Percentiles rank a stretch among this genome's conserved stretches.
phyloP scores from a whole-genome alignment of 2,329 filamentous ascomycete genomes.

The Fusarium mundagurra region DNA sequence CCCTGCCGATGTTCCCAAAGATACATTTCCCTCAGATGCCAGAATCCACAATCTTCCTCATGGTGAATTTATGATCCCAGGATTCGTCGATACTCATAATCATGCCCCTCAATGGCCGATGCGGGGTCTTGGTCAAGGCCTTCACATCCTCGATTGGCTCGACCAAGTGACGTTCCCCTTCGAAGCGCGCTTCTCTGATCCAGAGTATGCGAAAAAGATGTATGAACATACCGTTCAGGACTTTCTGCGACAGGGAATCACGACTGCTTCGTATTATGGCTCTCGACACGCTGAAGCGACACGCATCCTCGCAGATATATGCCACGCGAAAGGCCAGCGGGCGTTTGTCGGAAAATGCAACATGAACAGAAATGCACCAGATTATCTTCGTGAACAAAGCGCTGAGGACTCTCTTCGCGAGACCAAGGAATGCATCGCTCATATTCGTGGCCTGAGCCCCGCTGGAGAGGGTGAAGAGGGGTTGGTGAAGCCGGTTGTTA shows the following conservation, averaged over 20 bases:
- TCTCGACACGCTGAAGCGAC: conserved; percentile 16
- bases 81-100: conserved; percentile 74
- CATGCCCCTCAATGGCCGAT: conserved; percentile 69
- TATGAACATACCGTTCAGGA: conserved; percentile 10
- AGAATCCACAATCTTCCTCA: fast-evolving
- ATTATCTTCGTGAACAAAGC: background rate
- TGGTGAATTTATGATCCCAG: conserved; percentile 54
- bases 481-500: conserved; percentile 5
- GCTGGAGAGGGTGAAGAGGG: background rate
- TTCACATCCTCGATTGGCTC: conserved; percentile 71
- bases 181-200: conserved; percentile 9
- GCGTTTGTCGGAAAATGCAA: conserved; percentile 22
- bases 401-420: background rate
- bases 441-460: background rate
- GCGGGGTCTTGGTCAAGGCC: conserved; percentile 59
- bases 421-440: conserved; percentile 7
- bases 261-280: conserved; percentile 18
- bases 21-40: background rate
- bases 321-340: background rate
- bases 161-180: conserved; percentile 67
- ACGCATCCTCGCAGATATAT: conserved; percentile 7
- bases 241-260: conserved; percentile 12
- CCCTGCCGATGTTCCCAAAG: background rate
- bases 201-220: background rate
- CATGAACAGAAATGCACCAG: conserved; percentile 17